Percentiles rank a stretch among this genome's conserved stretches.
phyloP scores from a whole-genome alignment of 176 grass and related monocot species.

The Miscanthus lutarioriparius region DNA sequence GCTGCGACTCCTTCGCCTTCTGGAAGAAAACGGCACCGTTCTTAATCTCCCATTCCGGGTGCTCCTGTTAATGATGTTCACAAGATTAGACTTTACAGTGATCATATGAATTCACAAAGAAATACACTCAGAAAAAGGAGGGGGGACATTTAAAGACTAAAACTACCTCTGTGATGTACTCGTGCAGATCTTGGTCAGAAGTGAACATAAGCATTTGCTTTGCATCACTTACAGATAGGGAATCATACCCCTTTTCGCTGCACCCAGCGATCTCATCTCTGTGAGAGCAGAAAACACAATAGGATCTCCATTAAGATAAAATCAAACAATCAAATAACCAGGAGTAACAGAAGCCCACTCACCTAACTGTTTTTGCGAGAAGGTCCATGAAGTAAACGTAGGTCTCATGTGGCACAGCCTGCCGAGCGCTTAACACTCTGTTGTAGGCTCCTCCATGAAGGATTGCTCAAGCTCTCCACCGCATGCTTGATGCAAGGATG shows the following conservation, averaged over 20 bases:
- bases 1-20: constrained; percentile 81
- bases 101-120: neutral
- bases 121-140: neutral
- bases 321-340: constrained; percentile 13
- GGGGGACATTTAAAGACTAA: neutral
- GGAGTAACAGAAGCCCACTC: constrained; percentile 24
- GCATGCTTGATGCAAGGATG: constrained; percentile 79
- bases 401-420: constrained; percentile 70
- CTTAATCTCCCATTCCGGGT: constrained; percentile 89
- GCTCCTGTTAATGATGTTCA: constrained; percentile 49
- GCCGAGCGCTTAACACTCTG: constrained; percentile 69
- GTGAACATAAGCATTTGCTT: constrained; percentile 89
- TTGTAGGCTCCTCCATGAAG: constrained; percentile 95
- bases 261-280: constrained; percentile 98
- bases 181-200: constrained; percentile 80
- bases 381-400: constrained; percentile 99
- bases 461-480: constrained; percentile 80
- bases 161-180: constrained; percentile 82
- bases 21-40: constrained; percentile 70
- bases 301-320: neutral
- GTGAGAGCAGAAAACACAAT: neutral
- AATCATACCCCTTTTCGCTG: constrained; percentile 93
- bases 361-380: constrained; percentile 96
- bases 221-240: constrained; percentile 76
- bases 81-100: constrained; percentile 5